A percentile compares a stretch with the other conserved stretches of the same genome.
Evolutionary conservation across 768 basidiomycete genomes (phyloP).

Genomic region (Boletus vinaceobasis): DNA sequence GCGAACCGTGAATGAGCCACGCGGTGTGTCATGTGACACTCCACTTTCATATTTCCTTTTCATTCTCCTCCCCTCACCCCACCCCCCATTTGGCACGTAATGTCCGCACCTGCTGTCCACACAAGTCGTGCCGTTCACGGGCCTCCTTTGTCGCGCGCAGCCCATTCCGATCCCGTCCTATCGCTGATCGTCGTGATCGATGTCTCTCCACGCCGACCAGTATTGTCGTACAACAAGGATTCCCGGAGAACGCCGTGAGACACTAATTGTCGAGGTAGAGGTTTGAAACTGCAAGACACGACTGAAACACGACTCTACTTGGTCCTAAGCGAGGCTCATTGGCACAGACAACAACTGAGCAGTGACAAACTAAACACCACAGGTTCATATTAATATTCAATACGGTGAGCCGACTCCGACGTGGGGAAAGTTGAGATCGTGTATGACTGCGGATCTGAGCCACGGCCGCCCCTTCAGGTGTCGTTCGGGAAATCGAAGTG

Average conservation of each 20-base stretch:
- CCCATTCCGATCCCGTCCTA: slow-evolving; percentile 14
- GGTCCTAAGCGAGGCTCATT: not conserved
- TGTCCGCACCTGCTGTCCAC: not conserved
- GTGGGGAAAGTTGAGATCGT: slow-evolving; percentile 9
- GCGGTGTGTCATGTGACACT: slow-evolving; percentile 13
- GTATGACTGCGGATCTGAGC: slow-evolving; percentile 18
- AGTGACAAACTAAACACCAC: not conserved
- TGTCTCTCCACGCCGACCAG: no score
- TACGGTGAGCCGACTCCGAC: slow-evolving; percentile 11
- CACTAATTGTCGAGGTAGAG: not conserved
- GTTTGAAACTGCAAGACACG: slow-evolving; percentile 4
- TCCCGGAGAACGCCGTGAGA: slow-evolving; percentile 11
- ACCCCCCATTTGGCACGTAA: slow-evolving; percentile 1
- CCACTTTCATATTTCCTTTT: slow-evolving; percentile 15
- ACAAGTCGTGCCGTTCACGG: not conserved
- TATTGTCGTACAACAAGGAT: not conserved
- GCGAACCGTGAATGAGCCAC: not conserved
- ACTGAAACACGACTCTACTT: not conserved
- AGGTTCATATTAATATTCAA: not conserved
- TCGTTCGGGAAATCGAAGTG: slow-evolving; percentile 11
- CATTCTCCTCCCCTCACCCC: not conserved
- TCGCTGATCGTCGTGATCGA: slow-evolving; percentile 11
- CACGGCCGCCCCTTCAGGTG: slow-evolving; percentile 7
- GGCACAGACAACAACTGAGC: not conserved
- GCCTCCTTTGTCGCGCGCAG: slow-evolving; percentile 2